Evolutionary conservation across 2,329 filamentous ascomycete genomes (phyloP).

Genomic region (Ceratocystis cubensis): DNA sequence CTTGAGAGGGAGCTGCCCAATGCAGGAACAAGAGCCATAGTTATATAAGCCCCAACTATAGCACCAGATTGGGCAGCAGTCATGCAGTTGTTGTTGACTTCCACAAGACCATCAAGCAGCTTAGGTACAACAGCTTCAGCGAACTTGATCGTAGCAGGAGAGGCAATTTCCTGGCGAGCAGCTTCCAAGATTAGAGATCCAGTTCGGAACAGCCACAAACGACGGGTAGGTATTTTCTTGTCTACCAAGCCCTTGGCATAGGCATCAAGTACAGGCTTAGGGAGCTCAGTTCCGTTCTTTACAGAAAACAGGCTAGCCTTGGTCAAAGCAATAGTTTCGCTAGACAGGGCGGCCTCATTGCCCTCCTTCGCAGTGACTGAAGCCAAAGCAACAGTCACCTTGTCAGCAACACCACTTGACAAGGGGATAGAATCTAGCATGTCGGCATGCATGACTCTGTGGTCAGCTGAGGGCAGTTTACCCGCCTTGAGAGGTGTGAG

Average conservation of each 20-base stretch:
- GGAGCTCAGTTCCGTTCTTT: slow-evolving; percentile 45
- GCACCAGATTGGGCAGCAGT: slow-evolving; percentile 70
- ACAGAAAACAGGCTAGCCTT: slow-evolving; percentile 53
- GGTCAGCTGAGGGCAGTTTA: slow-evolving; percentile 74
- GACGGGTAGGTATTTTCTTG: slow-evolving; percentile 66
- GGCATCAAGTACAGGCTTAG: slow-evolving; percentile 54
- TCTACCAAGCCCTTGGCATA: slow-evolving; percentile 74
- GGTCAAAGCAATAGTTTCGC: slow-evolving; percentile 61
- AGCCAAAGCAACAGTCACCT: slow-evolving; percentile 54
- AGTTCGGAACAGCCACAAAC: slow-evolving; percentile 64
- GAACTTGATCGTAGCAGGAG: slow-evolving; percentile 29
- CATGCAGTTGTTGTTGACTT: slow-evolving; percentile 65
- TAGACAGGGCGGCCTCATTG: slow-evolving; percentile 68
- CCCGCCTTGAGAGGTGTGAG: slow-evolving; percentile 65
- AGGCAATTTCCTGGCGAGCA: slow-evolving; percentile 32
- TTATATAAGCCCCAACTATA: slow-evolving; percentile 66
- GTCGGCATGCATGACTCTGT: slow-evolving; percentile 69
- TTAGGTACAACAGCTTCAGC: slow-evolving; percentile 41
- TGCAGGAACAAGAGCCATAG: slow-evolving; percentile 50
- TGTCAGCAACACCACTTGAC: slow-evolving; percentile 49
- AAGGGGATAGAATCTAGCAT: slow-evolving; percentile 57
- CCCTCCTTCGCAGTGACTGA: slow-evolving; percentile 68
- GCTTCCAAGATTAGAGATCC: slow-evolving; percentile 49
- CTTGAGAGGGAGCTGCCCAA: slow-evolving; percentile 44
- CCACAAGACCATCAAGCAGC: slow-evolving; percentile 59